Conservation (phyloP, 441 rosid genomes). For the Gossypium schwendimanii region DNA sequence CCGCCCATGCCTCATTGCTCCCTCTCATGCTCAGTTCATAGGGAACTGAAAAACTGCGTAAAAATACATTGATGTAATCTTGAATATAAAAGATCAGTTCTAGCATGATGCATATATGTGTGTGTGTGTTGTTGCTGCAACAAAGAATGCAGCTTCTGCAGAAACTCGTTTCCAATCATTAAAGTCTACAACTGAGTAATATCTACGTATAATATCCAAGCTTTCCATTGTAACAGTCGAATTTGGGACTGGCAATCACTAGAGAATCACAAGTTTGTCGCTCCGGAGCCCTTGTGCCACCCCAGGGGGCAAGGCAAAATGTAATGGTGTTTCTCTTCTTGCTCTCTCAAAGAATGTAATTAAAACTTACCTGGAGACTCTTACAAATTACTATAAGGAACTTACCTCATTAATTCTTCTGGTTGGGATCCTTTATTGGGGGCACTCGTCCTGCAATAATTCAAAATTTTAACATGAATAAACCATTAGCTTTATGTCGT, state of each 20-base stretch:
- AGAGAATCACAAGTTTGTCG: background rate
- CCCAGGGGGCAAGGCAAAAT: background rate
- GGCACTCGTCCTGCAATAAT: background rate
- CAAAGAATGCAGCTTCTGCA: background rate
- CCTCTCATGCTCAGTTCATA: slow-evolving; percentile 85
- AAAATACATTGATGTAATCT: background rate
- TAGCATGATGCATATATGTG: too few relatives aligned
- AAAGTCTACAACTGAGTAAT: background rate
- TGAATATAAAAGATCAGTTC: background rate
- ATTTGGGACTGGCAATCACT: background rate
- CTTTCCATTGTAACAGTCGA: background rate
- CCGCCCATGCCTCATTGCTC: slow-evolving; percentile 71
- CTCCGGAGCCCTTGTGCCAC: background rate
- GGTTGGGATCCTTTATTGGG: background rate
- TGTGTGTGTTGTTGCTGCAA: background rate
- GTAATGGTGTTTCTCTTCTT: background rate
- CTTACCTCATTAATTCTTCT: slow-evolving; percentile 8
- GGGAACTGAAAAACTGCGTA: slow-evolving; percentile 76
- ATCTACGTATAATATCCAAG: background rate
- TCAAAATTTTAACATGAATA: background rate
- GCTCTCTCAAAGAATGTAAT: background rate
- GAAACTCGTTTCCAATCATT: background rate
- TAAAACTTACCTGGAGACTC: background rate
- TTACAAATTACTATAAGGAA: background rate
- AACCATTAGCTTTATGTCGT: background rate